Conservation (phyloP, 495 filamentous ascomycete species). For the Lineolata rhizophorae region DNA sequence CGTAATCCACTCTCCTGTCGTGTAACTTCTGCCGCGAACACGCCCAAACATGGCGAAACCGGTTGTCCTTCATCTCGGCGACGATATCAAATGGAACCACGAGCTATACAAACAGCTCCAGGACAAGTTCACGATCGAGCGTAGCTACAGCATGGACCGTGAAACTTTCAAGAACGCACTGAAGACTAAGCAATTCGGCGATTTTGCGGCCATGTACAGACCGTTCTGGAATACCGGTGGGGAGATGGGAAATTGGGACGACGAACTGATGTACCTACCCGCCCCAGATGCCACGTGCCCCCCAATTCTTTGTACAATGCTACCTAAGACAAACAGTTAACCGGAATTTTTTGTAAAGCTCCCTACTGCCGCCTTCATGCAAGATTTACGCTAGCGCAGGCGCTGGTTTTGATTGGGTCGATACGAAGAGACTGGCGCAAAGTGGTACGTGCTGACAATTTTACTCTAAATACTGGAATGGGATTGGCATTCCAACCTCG, state of each 20-base stretch:
- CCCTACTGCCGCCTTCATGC: constrained; percentile 37
- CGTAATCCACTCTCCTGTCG: not conserved
- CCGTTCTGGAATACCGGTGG: constrained; percentile 63
- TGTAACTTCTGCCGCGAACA: not conserved
- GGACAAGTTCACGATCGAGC: constrained; percentile 10
- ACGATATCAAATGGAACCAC: constrained; percentile 17
- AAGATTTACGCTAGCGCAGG: constrained; percentile 52
- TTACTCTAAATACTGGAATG: too few relatives aligned
- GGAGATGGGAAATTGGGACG: constrained; percentile 61
- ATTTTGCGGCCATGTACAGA: constrained; percentile 52
- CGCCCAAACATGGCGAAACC: constrained; percentile 9
- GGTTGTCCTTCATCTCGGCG: constrained; percentile 14
- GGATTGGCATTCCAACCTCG: too few relatives aligned
- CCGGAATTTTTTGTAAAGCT: too few relatives aligned
- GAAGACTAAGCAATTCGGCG: constrained; percentile 39
- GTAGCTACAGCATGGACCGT: constrained; percentile 26
- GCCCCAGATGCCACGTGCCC: not conserved
- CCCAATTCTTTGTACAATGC: not conserved
- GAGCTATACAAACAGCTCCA: constrained; percentile 11
- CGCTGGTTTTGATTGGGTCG: constrained; percentile 59
- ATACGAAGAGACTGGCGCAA: constrained; percentile 42
- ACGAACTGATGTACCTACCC: constrained; percentile 31
- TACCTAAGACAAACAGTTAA: constrained; percentile 1
- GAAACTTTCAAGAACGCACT: constrained; percentile 39
- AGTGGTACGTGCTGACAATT: constrained; percentile 39